A percentile compares a stretch with the other conserved stretches of the same genome.
These are phyloP conservation scores for Ustilago lituana DNA, from an alignment of 1,284 basidiomycete species.

Conservation along the genomic window DNA sequence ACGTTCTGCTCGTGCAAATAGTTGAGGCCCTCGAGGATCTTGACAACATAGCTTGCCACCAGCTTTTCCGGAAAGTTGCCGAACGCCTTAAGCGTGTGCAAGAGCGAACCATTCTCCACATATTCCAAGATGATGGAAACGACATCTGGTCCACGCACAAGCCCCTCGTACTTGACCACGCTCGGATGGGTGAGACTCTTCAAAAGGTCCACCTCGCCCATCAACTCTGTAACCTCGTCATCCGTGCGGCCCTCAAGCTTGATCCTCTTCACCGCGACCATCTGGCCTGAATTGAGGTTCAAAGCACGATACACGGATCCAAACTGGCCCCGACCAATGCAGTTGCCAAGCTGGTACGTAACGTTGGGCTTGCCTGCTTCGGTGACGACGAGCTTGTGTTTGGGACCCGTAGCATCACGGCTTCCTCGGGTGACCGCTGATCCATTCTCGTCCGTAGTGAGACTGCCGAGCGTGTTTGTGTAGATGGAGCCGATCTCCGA, in stretches of 20 bases:
- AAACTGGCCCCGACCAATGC: constrained; percentile 94
- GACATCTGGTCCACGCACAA: constrained; percentile 64
- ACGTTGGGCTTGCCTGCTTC: constrained; percentile 82
- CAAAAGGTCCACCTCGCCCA: constrained; percentile 98
- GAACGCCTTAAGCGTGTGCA: constrained; percentile 73
- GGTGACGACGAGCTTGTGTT: constrained; percentile 79
- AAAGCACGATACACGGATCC: constrained; percentile 92
- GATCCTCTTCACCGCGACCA: constrained; percentile 86
- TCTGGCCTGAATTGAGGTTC: constrained; percentile 73
- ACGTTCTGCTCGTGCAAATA: constrained; percentile 91
- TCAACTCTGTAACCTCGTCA: constrained; percentile 99
- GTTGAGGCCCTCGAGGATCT: constrained; percentile 90
- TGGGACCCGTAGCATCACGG: constrained; percentile 45
- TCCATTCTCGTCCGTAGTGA: constrained; percentile 43
- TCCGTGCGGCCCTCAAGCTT: constrained; percentile 94
- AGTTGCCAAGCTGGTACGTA: constrained; percentile 77
- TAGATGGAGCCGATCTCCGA: constrained; percentile 59
- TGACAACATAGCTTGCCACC: constrained; percentile 87
- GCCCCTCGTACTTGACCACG: constrained; percentile 95
- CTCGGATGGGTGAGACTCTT: constrained; percentile 93
- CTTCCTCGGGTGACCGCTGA: constrained; percentile 24
- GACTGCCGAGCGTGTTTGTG: constrained; percentile 54
- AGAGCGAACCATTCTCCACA: constrained; percentile 72
- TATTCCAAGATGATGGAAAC: constrained; percentile 72
- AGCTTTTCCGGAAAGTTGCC: constrained; percentile 95